Base-by-base conservation (phyloP, 441 rosid genomes). In the Biscutella laevigata region DNA sequence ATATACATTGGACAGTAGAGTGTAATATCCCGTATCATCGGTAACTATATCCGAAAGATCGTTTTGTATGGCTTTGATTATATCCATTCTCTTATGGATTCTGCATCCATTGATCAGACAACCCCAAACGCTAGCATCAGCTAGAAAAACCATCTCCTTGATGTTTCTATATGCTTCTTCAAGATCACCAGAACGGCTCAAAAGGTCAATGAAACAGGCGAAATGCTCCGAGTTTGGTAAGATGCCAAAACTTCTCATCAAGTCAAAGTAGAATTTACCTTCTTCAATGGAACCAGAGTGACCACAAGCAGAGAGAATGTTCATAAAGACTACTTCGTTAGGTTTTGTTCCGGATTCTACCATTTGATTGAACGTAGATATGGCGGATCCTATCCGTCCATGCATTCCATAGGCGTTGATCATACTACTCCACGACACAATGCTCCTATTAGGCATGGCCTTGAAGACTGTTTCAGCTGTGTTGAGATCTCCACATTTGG, bases 401-500 rank as follows among this genome's bases (percentile, higher is more conserved):
- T 90, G 94, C 61, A 80, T 74, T 54, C 95, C 97, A 41, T 79
- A 83, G 32, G 81, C 86, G 6, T 68, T 80, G 44, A 86, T 84
- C 94, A 86, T 84, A 30, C 72, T 74, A 61, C 92, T 86, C 95
- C 97, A 86, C 0, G 94, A 77, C 58, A 84, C 95, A 29, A 86
- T 77, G 53, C 71, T 87, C 67, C 61, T 81, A 48, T 41, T 74
- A 1, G 71, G 26, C 75, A 84, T 82, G 44, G 64, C 53, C 57
- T 67, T 55, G 28, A 90, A 90, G 49, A 78, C 59, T 1, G 62
- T 35, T 58, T 63, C 72, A 35, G 97, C 91, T 5, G 82, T 44
- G 27, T 40, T 56, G 65, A 82, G 91, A 70, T 86, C 89, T 71
- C 95, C 98, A 39, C 91, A 82, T 62, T 88, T 85, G 6, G 79